Evolutionary conservation across 2,329 filamentous ascomycete genomes (phyloP), one percentile per base, ranked within the genome.

Genomic region (Cryphonectria radicalis): DNA sequence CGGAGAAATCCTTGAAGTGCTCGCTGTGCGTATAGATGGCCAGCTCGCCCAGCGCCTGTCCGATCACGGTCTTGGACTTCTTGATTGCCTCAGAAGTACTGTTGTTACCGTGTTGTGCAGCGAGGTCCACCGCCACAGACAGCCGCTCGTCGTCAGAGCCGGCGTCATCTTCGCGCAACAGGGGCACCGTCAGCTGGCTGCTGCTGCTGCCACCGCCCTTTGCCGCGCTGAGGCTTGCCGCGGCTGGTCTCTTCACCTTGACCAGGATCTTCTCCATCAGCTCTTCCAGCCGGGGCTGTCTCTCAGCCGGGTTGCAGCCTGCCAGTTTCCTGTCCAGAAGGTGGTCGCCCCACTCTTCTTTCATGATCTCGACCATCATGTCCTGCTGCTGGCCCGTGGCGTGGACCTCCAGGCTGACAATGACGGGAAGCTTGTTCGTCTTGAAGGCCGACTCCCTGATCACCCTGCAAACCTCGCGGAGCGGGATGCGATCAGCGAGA

Each of bases 361-460:
- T 90, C 92, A 99, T 98, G 74, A 98, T 97, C 70, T 93, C 88
- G 14, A 97, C 95, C 93, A 98, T 98, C 66, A 92, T 87, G 74
- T 94, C 90, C 80, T 99, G 96, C 80, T 98, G 95, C 68, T 93
- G 89, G 1, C 87, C 83, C 73, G 91, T 89, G 19, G 94, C 92
- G 80, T 98, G 95, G 0, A 98, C 93, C 81, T 99, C 96, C 7
- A 98, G 86, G 79, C 94, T 97, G 74, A 98, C 89, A 71, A 98
- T 97, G 55, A 99, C 84, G 0, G 96, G 96, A 28, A 97, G 84
- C 67, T 92, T 88, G 72, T 89, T 95, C 8, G 84, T 87, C 40
- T 89, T 84, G 76, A 98, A 98, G 0, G 94, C 95, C 72, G 90
- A 89, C 70, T 97, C 90, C 55, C 88, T 86, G 73, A 98, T 92